phyloP scores from a whole-genome alignment of 345 rosid species.

The Rhodamnia argentea region DNA sequence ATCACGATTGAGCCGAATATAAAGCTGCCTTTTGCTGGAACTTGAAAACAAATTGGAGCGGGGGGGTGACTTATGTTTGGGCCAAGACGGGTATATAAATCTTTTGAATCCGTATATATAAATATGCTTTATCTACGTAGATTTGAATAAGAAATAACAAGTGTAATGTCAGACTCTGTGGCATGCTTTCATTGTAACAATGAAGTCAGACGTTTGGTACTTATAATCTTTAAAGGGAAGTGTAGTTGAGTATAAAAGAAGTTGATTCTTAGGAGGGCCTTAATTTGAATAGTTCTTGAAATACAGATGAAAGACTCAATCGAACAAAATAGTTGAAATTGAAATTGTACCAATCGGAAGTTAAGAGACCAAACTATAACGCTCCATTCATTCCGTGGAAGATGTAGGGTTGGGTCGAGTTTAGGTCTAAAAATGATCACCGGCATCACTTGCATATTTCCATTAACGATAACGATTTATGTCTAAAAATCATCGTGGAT shows the following conservation, averaged over 20 bases:
- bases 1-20: not conserved
- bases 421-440: no score
- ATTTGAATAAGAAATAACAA: not conserved
- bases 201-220: not conserved
- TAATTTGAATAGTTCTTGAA: no score
- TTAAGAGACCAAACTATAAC: not conserved
- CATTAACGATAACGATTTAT: not conserved
- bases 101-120: not conserved
- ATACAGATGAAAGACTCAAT: not conserved
- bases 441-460: no score
- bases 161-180: not conserved
- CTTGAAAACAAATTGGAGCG: not conserved
- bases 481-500: not conserved
- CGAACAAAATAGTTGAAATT: not conserved
- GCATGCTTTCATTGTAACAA: not conserved
- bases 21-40: not conserved
- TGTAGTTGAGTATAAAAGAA: no score
- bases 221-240: not conserved
- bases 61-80: not conserved
- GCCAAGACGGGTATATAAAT: not conserved
- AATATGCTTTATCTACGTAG: not conserved
- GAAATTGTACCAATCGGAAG: not conserved
- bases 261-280: no score
- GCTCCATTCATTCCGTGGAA: not conserved
- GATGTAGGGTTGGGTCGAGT: no score